Percentiles rank a stretch among this genome's conserved stretches.
Conservation (phyloP, 2,329 filamentous ascomycete genomes). For the Annulohypoxylon truncatum region DNA sequence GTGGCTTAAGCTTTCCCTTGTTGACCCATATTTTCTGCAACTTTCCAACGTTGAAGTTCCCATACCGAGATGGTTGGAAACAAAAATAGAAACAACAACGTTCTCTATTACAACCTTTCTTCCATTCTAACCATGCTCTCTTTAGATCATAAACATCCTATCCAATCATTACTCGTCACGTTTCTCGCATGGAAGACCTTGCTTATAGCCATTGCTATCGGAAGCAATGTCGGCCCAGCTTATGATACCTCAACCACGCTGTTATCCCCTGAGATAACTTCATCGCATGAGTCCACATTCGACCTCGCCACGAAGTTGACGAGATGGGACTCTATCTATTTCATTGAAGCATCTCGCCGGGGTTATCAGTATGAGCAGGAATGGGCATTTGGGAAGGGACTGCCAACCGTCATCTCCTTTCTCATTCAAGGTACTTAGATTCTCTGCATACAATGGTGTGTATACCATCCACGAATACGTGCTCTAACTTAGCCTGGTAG, state of each 20-base stretch:
- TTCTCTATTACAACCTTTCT: neutral
- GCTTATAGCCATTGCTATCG: slow-evolving; percentile 70
- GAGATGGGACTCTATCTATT: slow-evolving; percentile 87
- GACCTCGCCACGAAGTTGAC: slow-evolving; percentile 68
- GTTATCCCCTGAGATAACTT: slow-evolving; percentile 56
- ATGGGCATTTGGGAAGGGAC: slow-evolving; percentile 77
- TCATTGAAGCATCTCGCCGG: slow-evolving; percentile 68
- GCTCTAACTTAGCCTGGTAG: slow-evolving; percentile 33
- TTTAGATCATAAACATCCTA: slow-evolving; percentile 31
- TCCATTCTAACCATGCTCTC: slow-evolving; percentile 41
- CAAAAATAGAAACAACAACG: neutral
- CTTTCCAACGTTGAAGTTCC: neutral
- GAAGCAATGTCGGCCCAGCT: slow-evolving; percentile 64
- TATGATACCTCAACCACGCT: slow-evolving; percentile 84
- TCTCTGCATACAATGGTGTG: neutral
- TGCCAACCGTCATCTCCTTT: slow-evolving; percentile 58
- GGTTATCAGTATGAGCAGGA: slow-evolving; percentile 83
- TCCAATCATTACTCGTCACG: slow-evolving; percentile 47
- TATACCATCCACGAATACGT: too few relatives aligned
- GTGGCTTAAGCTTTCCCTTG: neutral
- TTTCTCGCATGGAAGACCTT: slow-evolving; percentile 76
- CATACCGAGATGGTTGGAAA: neutral
- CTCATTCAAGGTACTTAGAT: slow-evolving; percentile 49
- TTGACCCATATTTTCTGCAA: neutral
- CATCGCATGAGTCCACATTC: slow-evolving; percentile 47